Conservation (phyloP, 2,329 filamentous ascomycete genomes). For the Rosellinia necatrix region DNA sequence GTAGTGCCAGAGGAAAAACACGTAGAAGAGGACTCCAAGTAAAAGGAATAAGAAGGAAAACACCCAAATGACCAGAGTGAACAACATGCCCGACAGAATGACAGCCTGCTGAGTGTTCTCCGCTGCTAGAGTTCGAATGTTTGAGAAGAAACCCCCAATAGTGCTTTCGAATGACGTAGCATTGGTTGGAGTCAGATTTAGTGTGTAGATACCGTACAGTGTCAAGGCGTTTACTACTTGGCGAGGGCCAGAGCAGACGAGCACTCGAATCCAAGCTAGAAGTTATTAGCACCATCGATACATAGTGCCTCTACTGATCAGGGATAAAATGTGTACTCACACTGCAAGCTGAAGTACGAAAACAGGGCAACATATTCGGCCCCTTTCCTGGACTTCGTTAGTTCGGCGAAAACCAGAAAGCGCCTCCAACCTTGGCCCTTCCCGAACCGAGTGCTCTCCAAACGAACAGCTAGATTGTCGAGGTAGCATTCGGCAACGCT, state of each 20-base stretch:
- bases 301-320: neutral
- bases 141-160: constrained; percentile 79
- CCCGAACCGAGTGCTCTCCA: constrained; percentile 80
- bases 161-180: constrained; percentile 61
- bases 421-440: constrained; percentile 80
- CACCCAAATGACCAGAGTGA: constrained; percentile 88
- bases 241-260: constrained; percentile 89
- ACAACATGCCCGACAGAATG: constrained; percentile 88
- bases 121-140: constrained; percentile 73
- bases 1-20: constrained; percentile 90
- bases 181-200: constrained; percentile 68
- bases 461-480: constrained; percentile 80
- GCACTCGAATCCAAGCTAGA: constrained; percentile 80
- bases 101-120: constrained; percentile 78
- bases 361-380: constrained; percentile 90
- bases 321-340: constrained; percentile 45
- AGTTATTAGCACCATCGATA: constrained; percentile 27
- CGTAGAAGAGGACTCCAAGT: constrained; percentile 76
- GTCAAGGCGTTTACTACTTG: constrained; percentile 91
- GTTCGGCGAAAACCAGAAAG: constrained; percentile 88
- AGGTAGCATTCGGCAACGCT: constrained; percentile 92
- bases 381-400: constrained; percentile 91
- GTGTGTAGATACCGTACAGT: constrained; percentile 79
- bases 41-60: constrained; percentile 77
- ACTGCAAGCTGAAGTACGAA: constrained; percentile 79